Conservation (phyloP, 2,329 filamentous ascomycete species). For the Fusarium miscanthi region DNA sequence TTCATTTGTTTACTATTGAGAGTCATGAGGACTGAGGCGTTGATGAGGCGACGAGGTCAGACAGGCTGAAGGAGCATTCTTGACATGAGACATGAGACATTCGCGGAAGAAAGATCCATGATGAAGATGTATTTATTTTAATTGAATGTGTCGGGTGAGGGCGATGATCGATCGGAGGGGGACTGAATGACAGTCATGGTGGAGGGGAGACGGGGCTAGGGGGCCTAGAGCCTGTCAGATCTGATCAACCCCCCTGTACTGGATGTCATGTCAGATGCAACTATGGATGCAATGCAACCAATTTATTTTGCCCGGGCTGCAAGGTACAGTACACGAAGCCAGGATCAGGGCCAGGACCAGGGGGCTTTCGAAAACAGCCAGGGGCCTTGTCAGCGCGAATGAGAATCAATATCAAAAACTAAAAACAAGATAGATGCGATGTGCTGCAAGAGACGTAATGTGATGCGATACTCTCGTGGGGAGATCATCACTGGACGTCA, state of each 20-base stretch:
- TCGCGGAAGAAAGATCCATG: not conserved
- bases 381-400: not conserved
- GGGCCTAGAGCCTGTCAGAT: slow-evolving; percentile 17
- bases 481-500: slow-evolving; percentile 23
- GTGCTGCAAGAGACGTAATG: slow-evolving; percentile 1
- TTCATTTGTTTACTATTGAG: slow-evolving; percentile 14
- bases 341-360: not conserved
- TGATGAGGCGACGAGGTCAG: slow-evolving; percentile 20
- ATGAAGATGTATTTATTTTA: slow-evolving; percentile 7
- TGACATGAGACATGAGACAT: slow-evolving; percentile 36
- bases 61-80: slow-evolving; percentile 28
- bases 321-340: slow-evolving; percentile 22
- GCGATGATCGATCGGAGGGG: slow-evolving; percentile 17
- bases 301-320: slow-evolving; percentile 16
- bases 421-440: slow-evolving; percentile 1
- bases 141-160: slow-evolving; percentile 12
- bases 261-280: slow-evolving; percentile 12
- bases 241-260: slow-evolving; percentile 11
- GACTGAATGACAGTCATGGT: not conserved
- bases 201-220: not conserved
- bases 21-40: slow-evolving; percentile 5
- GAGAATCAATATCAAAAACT: not conserved
- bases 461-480: slow-evolving; percentile 3
- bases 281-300: slow-evolving; percentile 34
- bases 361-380: not conserved